These are phyloP conservation scores for Syzygium aqueum DNA, from an alignment of 345 rosid genomes.

Conservation along the genomic window DNA sequence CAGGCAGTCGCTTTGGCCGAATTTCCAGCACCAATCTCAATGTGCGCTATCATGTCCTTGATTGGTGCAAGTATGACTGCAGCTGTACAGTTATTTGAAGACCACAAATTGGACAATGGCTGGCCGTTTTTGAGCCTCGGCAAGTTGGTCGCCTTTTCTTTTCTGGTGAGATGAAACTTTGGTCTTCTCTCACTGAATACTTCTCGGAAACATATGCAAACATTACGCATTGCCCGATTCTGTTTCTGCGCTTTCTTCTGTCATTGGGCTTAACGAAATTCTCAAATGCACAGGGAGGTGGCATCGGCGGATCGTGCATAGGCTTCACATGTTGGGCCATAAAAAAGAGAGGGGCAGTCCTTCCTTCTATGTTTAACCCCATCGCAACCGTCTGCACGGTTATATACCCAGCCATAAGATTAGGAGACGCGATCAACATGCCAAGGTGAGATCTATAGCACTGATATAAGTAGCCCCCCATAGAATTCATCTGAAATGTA, in stretches of 20 bases:
- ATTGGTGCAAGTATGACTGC: slow-evolving; percentile 60
- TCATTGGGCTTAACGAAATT: background rate
- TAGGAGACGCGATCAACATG: slow-evolving; percentile 47
- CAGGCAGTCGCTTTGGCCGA: slow-evolving; percentile 64
- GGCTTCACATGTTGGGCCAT: slow-evolving; percentile 96
- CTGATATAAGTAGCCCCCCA: background rate
- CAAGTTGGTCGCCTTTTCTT: slow-evolving; percentile 35
- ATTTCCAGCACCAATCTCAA: slow-evolving; percentile 87
- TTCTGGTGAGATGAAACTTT: slow-evolving; percentile 32
- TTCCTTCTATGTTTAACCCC: slow-evolving; percentile 83
- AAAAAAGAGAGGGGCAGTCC: slow-evolving; percentile 87
- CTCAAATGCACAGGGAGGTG: slow-evolving; percentile 46
- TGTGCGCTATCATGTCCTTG: slow-evolving; percentile 63
- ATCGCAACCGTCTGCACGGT: slow-evolving; percentile 58
- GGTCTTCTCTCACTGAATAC: background rate
- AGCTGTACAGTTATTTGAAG: slow-evolving; percentile 30
- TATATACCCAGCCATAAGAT: slow-evolving; percentile 40
- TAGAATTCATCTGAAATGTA: background rate
- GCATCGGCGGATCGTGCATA: slow-evolving; percentile 49
- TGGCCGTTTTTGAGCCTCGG: slow-evolving; percentile 27
- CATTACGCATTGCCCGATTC: background rate
- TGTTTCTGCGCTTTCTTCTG: background rate
- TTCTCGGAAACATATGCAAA: background rate
- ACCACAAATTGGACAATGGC: slow-evolving; percentile 17
- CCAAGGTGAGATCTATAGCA: slow-evolving; percentile 45